Evolutionary conservation across 1,284 basidiomycete genomes (phyloP), one percentile per base, ranked within the genome.

Genomic region (Cystobasidium pallidum): DNA sequence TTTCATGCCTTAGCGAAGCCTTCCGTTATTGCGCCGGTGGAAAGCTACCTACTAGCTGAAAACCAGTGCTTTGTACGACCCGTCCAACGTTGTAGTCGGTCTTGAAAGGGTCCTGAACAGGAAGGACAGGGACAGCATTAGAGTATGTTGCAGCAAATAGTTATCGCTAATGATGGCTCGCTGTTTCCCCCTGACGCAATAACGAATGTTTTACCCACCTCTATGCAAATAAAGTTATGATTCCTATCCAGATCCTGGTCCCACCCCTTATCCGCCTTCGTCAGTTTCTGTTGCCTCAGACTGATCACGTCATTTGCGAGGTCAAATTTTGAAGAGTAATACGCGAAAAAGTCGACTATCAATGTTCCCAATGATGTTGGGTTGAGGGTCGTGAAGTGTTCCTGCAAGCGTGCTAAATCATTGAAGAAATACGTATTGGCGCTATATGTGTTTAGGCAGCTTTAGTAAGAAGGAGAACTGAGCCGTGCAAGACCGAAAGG

Each of bases 151-250:
- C n/a, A n/a, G n/a, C n/a, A n/a, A n/a, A n/a, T n/a, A n/a, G n/a
- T n/a, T n/a, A n/a, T n/a, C n/a, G n/a, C n/a, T n/a, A n/a, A n/a
- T n/a, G n/a, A n/a, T n/a, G n/a, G n/a, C n/a, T n/a, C n/a, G n/a
- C n/a, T n/a, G n/a, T n/a, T n/a, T n/a, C n/a, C 39, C 39, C 7
- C 39, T 28, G 10, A 55, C 13, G n/a, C 26, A 11, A 26, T 28
- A 13, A 32, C 2, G 32, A 13, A 3, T 8, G 32, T 8, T 17
- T 36, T 34, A 21, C 45, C 10, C 34, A 64, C 62, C 62, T 64
- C 62, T 6, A 64, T 64, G 43, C 62, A 64, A 17, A 64, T 28
- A 51, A 49, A 34, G 43, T 64, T 51, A 51, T 64, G 62, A 51
- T 64, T 45, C 47, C 62, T 28, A 19, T 32, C 62, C n/a, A 32